Evolutionary conservation across 768 basidiomycete species (phyloP).

Genomic region (Boletus vinaceobasis): DNA sequence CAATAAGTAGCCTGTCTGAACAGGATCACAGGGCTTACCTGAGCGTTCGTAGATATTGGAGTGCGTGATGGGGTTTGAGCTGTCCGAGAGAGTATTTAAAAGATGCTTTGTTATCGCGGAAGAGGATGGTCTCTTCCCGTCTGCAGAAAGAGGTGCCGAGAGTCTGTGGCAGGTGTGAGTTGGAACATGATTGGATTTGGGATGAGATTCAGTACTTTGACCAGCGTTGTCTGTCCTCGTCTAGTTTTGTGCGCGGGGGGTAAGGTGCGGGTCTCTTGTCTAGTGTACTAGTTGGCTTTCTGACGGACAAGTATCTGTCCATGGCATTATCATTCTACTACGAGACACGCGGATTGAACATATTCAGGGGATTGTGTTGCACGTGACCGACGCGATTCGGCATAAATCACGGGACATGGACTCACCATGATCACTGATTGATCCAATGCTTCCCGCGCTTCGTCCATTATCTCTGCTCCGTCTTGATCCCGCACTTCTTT

Average conservation of each 20-base stretch:
- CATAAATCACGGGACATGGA: not conserved
- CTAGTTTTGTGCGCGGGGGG: constrained; percentile 10
- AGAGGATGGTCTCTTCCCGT: constrained; percentile 36
- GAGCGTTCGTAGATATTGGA: constrained; percentile 60
- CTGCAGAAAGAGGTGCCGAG: constrained; percentile 29
- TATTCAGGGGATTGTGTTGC: constrained; percentile 8
- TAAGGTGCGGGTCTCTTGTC: constrained; percentile 8
- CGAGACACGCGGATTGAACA: not conserved
- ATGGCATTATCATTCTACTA: constrained; percentile 5
- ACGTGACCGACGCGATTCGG: constrained; percentile 8
- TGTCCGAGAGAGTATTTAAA: constrained; percentile 56
- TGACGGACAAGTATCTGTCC: constrained; percentile 27
- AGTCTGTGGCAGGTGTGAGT: constrained; percentile 18
- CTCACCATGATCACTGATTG: not conserved
- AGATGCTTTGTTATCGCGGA: constrained; percentile 56
- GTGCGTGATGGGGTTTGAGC: constrained; percentile 77
- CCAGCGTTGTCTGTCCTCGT: constrained; percentile 17
- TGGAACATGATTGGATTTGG: not conserved
- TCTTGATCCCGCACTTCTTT: constrained; percentile 1
- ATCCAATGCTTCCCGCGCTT: constrained; percentile 8
- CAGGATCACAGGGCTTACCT: constrained; percentile 38
- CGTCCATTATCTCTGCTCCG: constrained; percentile 7
- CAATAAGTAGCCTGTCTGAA: not conserved
- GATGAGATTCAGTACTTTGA: constrained; percentile 9
- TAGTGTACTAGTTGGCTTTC: constrained; percentile 12